phyloP scores from a whole-genome alignment of 495 filamentous ascomycete genomes.

The Usnea hakonensis region DNA sequence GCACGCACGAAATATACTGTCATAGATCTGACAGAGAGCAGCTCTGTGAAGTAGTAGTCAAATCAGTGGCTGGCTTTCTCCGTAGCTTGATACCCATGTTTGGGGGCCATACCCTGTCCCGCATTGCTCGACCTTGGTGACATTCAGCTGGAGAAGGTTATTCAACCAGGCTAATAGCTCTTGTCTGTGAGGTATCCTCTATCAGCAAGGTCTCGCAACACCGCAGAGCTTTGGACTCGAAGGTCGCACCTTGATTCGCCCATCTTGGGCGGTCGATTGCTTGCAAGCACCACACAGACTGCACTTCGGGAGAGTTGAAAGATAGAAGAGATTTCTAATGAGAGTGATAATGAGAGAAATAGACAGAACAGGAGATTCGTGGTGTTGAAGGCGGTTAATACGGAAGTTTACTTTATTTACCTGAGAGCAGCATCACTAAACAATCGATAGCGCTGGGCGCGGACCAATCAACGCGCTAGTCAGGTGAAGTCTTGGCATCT shows the following conservation, averaged over 20 bases:
- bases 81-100: slow-evolving; percentile 4
- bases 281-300: not conserved
- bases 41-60: slow-evolving; percentile 50
- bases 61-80: slow-evolving; percentile 5
- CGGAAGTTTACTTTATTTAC: not conserved
- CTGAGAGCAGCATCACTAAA: not conserved
- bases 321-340: not conserved
- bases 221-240: not conserved
- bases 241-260: slow-evolving; percentile 46
- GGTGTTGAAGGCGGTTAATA: not conserved
- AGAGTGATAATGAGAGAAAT: too few species aligned
- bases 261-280: slow-evolving; percentile 41
- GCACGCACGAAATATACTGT: slow-evolving; percentile 81
- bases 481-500: not conserved
- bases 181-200: slow-evolving; percentile 54
- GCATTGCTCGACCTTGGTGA: slow-evolving; percentile 98
- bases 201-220: not conserved
- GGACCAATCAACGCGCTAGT: slow-evolving; percentile 7
- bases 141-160: slow-evolving; percentile 91
- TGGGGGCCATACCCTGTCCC: slow-evolving; percentile 75
- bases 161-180: slow-evolving; percentile 96
- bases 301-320: too few species aligned
- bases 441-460: not conserved
- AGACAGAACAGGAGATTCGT: not conserved
- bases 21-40: slow-evolving; percentile 92